Percentiles rank a stretch among this genome's conserved stretches.
phyloP scores from a whole-genome alignment of 805 yeast genomes.

The Myxozyma geophila region DNA sequence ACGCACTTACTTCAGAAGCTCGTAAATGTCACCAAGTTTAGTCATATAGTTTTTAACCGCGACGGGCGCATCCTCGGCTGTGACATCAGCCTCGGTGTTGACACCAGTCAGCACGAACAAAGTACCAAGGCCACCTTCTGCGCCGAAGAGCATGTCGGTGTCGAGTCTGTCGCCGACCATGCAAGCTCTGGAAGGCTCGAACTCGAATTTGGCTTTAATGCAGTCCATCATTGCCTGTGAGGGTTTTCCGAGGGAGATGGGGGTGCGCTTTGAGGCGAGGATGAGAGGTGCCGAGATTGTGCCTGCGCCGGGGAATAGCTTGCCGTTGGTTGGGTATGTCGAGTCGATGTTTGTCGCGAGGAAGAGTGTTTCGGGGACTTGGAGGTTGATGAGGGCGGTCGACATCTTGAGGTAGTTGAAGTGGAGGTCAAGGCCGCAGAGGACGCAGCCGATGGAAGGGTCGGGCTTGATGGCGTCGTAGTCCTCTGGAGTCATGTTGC shows the following conservation, averaged over 20 bases:
- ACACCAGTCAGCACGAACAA: conserved; percentile 90
- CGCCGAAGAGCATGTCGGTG: conserved; percentile 93
- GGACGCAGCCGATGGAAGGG: conserved; percentile 79
- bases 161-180: conserved; percentile 97
- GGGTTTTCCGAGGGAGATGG: conserved; percentile 94
- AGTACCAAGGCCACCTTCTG: conserved; percentile 84
- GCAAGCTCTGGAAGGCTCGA: conserved; percentile 62
- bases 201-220: conserved; percentile 66
- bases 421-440: conserved; percentile 80
- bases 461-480: conserved; percentile 57
- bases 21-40: conserved; percentile 77
- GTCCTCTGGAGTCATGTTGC: conserved; percentile 58
- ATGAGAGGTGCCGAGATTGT: conserved; percentile 80
- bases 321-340: conserved; percentile 88
- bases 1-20: conserved; percentile 44
- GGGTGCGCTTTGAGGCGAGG: conserved; percentile 76
- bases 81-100: conserved; percentile 70
- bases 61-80: conserved; percentile 47
- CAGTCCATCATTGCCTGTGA: conserved; percentile 87
- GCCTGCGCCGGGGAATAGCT: conserved; percentile 93
- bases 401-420: conserved; percentile 84
- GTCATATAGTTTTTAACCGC: conserved; percentile 72
- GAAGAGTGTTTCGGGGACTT: conserved; percentile 66
- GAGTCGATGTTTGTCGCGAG: conserved; percentile 95
- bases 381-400: conserved; percentile 77